Base-by-base conservation (phyloP, 768 basidiomycete species). In the Leccinum arenicola region DNA sequence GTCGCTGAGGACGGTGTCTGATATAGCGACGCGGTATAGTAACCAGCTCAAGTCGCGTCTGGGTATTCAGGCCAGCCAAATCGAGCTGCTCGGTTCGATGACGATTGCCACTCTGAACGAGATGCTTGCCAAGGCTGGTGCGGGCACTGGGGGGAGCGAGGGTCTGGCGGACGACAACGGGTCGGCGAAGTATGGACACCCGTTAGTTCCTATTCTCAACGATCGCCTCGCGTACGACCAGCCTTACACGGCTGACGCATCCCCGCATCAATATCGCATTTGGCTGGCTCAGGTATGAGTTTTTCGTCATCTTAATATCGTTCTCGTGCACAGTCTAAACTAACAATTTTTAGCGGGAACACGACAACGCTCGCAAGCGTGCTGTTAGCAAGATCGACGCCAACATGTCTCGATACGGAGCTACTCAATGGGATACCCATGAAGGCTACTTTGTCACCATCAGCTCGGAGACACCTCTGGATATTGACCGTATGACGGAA, bases 351-450 rank as follows among this genome's bases (percentile, higher is more conserved):
- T 47, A 67, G 71, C 64, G 64, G 21, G 71, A 72, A 29, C 65
- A 48, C 23, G 69, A 72, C 50, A 73, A 72, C 50, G 64, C 69
- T 50, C 66, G 69, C 43, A 71, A 66, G 53, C 70, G 71, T 25
- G 48, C 64, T 11, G 64, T 66, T 17, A 70, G 61, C 51, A 68
- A 69, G 55, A 71, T 72, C n/a, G 68, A 71, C 15, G 58, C 66
- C 31, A 70, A 52, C 29, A 73, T 73, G 71, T 67, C 69, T 49
- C 71, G 71, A 43, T 69, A 69, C 19, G 69, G 71, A n/a, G 71
- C 71, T 21, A 73, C 70, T 23, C 70, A 72, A 12, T 72, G 71
- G 69, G 70, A 70, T 43, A 70, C 70, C 4, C 70, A 72, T 17
- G 70, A 72, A 50, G 67, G 70, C 33, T 65, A 62, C 56, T 61